Percentiles rank a stretch among this genome's conserved stretches.
Evolutionary conservation across 202 grass and related monocot species (phyloP).

Genomic region (Sporobolus alterniflorus): DNA sequence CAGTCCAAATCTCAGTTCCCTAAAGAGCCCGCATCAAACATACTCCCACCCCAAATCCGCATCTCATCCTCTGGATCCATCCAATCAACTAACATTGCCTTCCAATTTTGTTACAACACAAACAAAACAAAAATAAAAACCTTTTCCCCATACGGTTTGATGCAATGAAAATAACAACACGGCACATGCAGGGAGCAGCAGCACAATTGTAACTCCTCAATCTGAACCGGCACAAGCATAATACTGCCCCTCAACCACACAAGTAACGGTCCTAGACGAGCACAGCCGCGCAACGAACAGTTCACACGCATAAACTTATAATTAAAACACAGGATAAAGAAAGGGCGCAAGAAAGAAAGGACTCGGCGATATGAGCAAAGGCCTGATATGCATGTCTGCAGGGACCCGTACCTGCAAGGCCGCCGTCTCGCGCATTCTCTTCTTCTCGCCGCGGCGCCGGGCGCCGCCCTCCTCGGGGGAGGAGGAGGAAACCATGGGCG

Average conservation of each 20-base stretch:
- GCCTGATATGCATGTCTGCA: conserved; percentile 35
- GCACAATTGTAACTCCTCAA: not conserved
- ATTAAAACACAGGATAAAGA: not conserved
- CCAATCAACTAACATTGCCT: not conserved
- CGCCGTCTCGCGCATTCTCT: conserved; percentile 25
- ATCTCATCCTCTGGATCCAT: conserved; percentile 4
- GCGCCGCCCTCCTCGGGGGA: conserved; percentile 1
- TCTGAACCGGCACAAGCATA: not conserved
- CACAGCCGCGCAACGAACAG: not conserved
- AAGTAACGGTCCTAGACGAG: not conserved
- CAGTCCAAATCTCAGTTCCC: not conserved
- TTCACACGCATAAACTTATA: not conserved
- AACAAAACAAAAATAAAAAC: not conserved
- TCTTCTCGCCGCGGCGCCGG: conserved; percentile 25
- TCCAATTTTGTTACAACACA: not conserved
- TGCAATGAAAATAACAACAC: not conserved
- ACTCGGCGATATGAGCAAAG: conserved; percentile 3
- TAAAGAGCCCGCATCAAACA: not conserved
- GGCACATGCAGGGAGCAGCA: not conserved
- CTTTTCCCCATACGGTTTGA: not conserved
- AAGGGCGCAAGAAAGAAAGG: not conserved
- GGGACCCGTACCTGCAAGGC: conserved; percentile 35
- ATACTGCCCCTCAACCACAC: not conserved
- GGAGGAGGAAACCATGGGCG: conserved; percentile 47
- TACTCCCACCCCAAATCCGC: conserved; percentile 1